These are phyloP conservation scores for Calonectria ilicicola DNA, from an alignment of 2,329 filamentous ascomycete genomes.

Conservation along the genomic window DNA sequence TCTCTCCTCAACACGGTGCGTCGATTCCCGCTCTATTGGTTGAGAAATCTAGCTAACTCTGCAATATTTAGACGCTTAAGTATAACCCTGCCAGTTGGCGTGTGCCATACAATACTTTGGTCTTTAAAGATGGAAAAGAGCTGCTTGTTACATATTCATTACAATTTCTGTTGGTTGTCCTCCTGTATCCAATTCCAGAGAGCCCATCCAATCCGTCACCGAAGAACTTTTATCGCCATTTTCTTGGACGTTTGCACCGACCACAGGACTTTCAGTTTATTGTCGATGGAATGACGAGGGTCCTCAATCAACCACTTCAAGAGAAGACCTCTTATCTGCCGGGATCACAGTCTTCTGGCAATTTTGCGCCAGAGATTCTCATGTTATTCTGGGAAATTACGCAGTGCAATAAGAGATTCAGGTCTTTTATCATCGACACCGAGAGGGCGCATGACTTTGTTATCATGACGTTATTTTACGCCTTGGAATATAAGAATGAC, in stretches of 20 bases:
- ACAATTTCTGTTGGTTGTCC: constrained; percentile 86
- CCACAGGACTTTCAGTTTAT: constrained; percentile 98
- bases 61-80: constrained; percentile 78
- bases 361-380: constrained; percentile 94
- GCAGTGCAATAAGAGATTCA: constrained; percentile 97
- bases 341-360: constrained; percentile 81
- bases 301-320: constrained; percentile 92
- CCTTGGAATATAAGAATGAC: constrained; percentile 88
- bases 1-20: constrained; percentile 92
- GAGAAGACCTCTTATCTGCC: constrained; percentile 90
- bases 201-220: constrained; percentile 71
- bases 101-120: constrained; percentile 91
- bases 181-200: constrained; percentile 91
- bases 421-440: constrained; percentile 96
- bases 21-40: not conserved
- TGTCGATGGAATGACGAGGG: constrained; percentile 91
- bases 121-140: constrained; percentile 92
- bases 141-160: constrained; percentile 91
- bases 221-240: constrained; percentile 95
- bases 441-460: constrained; percentile 94
- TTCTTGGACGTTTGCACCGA: constrained; percentile 88
- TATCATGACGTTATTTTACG: constrained; percentile 90
- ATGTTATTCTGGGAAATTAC: constrained; percentile 98
- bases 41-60: constrained; percentile 23
- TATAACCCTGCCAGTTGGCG: constrained; percentile 96